Conservation (phyloP, 2,329 filamentous ascomycete species). For the Rhytidhysteron rufulum region DNA sequence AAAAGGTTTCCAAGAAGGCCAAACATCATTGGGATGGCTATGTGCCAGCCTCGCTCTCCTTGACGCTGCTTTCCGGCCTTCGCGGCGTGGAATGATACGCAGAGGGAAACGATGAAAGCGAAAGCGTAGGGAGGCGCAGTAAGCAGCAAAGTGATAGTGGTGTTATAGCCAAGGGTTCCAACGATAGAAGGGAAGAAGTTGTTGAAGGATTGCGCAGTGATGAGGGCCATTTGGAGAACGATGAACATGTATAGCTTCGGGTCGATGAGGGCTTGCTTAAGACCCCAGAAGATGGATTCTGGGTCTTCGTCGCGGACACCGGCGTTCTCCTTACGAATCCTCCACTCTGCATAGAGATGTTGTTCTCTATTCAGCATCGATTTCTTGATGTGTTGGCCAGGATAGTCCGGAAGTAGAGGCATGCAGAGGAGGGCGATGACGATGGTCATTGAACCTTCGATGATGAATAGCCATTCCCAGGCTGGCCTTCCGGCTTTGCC, state of each 20-base stretch:
- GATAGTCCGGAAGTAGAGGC: slow-evolving; percentile 31
- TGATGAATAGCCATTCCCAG: slow-evolving; percentile 30
- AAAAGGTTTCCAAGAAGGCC: slow-evolving; percentile 39
- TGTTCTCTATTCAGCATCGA: slow-evolving; percentile 38
- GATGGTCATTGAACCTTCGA: slow-evolving; percentile 30
- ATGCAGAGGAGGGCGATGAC: slow-evolving; percentile 20
- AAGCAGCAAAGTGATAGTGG: slow-evolving; percentile 52
- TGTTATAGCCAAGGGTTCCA: slow-evolving; percentile 48
- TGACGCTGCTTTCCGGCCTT: no score
- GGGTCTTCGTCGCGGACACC: slow-evolving; percentile 42
- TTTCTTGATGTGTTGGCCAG: slow-evolving; percentile 35
- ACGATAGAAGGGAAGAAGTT: slow-evolving; percentile 55
- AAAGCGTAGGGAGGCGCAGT: slow-evolving; percentile 56
- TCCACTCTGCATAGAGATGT: slow-evolving; percentile 39
- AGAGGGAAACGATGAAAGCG: slow-evolving; percentile 49
- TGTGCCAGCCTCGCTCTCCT: no score
- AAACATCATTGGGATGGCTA: slow-evolving; percentile 37
- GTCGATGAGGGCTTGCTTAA: slow-evolving; percentile 49
- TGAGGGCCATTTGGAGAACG: slow-evolving; percentile 44
- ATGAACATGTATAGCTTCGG: slow-evolving; percentile 47
- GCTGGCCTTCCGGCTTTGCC: slow-evolving; percentile 19
- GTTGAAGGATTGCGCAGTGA: slow-evolving; percentile 47
- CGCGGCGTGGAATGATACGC: no score
- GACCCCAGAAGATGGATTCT: slow-evolving; percentile 46
- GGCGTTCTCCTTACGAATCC: slow-evolving; percentile 44